Percentiles rank a stretch among this genome's conserved stretches.
phyloP scores from a whole-genome alignment of 1,139 yeast species.

The Kodamaea derodonti region DNA sequence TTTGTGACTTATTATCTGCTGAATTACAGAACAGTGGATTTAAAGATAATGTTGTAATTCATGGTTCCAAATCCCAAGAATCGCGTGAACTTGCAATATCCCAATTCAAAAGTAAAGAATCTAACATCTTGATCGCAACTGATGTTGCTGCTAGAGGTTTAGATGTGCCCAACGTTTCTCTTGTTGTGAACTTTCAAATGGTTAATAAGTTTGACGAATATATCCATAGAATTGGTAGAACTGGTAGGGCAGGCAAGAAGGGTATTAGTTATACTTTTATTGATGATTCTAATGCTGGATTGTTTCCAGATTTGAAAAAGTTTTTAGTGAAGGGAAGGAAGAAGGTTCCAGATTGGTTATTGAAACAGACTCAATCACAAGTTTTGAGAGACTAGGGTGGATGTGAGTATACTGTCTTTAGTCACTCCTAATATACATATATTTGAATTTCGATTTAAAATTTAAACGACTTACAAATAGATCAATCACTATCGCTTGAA shows the following conservation, averaged over 20 bases:
- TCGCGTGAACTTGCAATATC: conserved; percentile 76
- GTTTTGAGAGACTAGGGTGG: conserved; percentile 1
- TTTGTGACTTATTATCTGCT: conserved; percentile 63
- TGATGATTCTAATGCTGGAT: conserved; percentile 52
- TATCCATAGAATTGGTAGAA: conserved; percentile 92
- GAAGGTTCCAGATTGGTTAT: conserved; percentile 51
- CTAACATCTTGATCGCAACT: conserved; percentile 71
- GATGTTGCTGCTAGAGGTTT: conserved; percentile 97
- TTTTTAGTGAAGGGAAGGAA: conserved; percentile 49
- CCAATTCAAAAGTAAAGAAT: conserved; percentile 57
- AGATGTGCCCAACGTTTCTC: conserved; percentile 74
- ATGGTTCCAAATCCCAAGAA: conserved; percentile 87
- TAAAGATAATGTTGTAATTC: conserved; percentile 56
- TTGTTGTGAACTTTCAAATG: conserved; percentile 88
- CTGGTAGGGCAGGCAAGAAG: conserved; percentile 86
- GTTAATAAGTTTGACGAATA: conserved; percentile 67
- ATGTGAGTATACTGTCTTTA: too few relatives aligned
- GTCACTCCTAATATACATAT: too few relatives aligned
- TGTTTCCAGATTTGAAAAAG: conserved; percentile 49
- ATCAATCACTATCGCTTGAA: conserved; percentile 14
- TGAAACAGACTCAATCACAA: conserved; percentile 17
- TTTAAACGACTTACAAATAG: too few relatives aligned
- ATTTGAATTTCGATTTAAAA: too few relatives aligned
- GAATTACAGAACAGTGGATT: conserved; percentile 46
- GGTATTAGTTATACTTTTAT: conserved; percentile 77